These are phyloP conservation scores for Saccharomyces kudriavzevii DNA, from an alignment of 805 yeast genomes.

Conservation along the genomic window DNA sequence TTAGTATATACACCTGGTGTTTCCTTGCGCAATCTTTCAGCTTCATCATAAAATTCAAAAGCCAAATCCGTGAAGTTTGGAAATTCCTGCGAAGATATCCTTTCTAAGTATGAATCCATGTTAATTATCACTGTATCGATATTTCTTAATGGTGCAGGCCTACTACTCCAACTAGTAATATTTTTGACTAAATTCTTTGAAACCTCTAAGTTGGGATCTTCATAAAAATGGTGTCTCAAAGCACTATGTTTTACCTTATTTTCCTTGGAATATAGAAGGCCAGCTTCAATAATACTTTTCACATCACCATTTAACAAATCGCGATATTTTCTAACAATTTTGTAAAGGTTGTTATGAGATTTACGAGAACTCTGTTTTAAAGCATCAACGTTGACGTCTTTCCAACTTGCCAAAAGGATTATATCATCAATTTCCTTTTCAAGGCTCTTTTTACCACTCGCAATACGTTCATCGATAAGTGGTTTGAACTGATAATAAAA, in stretches of 20 bases:
- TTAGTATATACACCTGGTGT: constrained; percentile 69
- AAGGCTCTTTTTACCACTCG: constrained; percentile 41
- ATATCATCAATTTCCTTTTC: constrained; percentile 80
- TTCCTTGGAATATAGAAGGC: constrained; percentile 32
- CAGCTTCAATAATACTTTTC: constrained; percentile 49
- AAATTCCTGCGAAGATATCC: constrained; percentile 27
- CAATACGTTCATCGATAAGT: constrained; percentile 39
- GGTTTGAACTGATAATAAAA: constrained; percentile 63
- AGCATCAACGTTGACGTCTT: constrained; percentile 89
- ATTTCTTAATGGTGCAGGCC: constrained; percentile 52
- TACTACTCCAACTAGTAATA: constrained; percentile 42
- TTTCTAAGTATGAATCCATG: constrained; percentile 42
- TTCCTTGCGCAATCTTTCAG: constrained; percentile 57
- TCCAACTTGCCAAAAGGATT: constrained; percentile 90
- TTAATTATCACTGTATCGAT: constrained; percentile 43
- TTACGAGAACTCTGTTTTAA: constrained; percentile 86
- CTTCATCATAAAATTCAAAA: constrained; percentile 43
- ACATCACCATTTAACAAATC: constrained; percentile 47
- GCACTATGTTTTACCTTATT: constrained; percentile 4
- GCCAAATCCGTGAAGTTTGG: constrained; percentile 53
- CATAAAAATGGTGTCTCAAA: constrained; percentile 3
- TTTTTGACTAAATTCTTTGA: constrained; percentile 24
- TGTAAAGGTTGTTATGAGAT: constrained; percentile 79
- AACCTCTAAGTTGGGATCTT: constrained; percentile 6
- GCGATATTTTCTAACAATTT: constrained; percentile 75